Evolutionary conservation across 768 basidiomycete genomes (phyloP), one percentile per base, ranked within the genome.

Genomic region (Mycena filopes): DNA sequence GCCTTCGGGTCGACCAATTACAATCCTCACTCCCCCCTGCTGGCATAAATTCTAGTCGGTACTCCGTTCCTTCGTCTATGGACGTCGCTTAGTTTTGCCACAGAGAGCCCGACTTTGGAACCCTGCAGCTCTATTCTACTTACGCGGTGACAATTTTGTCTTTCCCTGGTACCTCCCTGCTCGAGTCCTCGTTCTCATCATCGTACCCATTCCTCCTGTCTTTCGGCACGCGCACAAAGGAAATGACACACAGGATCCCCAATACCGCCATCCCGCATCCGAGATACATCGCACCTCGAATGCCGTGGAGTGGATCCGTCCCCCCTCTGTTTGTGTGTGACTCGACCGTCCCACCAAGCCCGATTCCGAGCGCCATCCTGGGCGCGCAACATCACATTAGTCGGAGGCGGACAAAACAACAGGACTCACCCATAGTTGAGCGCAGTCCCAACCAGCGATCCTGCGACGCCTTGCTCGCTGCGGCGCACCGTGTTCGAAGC

Each of bases 301-400:
- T 12, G 2, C 57, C 57, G 5, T 38, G 46, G 2, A 48, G 36
- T 9, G 57, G 57, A 36, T 59, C 7, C 18, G 57, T 41, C 38
- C 46, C 57, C 10, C 57, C 47, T 4, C 33, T 26, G 20, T 59
- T 59, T 13, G 57, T 59, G 36, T 59, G 29, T 33, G 57, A 46
- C 38, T 59, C 57, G 23, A 59, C 57, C 20, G 57, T 59, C 33
- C 57, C 57, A 9, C 57, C 47, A 9, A 59, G 57, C 3, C 57
- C 57, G 16, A 59, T 59, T 13, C 57, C 57, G 6, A 59, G 38
- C 57, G 57, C 57, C 46, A 59, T 59, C 47, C 57, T 59, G 40
- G n/a, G n/a, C n/a, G 26, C 8, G 10, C 18, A 25, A 13, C 12
- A n/a, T 18, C 29, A 55, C 6, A n/a, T n/a, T n/a, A n/a, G n/a